A percentile compares a stretch with the other conserved stretches of the same genome.
Conservation (phyloP, 2,329 filamentous ascomycete species). For the Fusarium metavorans region DNA sequence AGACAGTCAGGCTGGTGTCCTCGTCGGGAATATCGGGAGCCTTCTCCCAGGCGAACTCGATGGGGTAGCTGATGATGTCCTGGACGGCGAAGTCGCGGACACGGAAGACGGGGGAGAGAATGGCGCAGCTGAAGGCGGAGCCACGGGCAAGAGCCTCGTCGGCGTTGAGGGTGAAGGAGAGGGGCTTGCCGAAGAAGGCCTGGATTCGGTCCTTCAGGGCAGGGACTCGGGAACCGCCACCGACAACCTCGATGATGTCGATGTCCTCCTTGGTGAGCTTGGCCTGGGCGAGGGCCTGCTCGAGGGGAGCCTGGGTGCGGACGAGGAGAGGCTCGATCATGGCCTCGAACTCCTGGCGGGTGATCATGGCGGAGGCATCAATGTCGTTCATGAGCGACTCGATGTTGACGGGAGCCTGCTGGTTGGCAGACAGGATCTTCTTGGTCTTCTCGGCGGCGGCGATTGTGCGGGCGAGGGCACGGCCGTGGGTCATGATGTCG, state of each 20-base stretch:
- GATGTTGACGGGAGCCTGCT: conserved; percentile 91
- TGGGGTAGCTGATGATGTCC: conserved; percentile 97
- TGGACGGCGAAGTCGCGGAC: conserved; percentile 98
- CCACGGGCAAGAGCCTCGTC: conserved; percentile 97
- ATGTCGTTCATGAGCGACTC: conserved; percentile 99
- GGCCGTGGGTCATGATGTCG: conserved; percentile 90
- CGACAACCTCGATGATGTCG: conserved; percentile 91
- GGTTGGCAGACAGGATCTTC: conserved; percentile 97
- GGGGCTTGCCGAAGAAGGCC: conserved; percentile 89
- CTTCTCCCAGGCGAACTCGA: conserved; percentile 99
- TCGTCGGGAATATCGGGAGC: conserved; percentile 98
- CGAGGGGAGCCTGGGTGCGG: conserved; percentile 78
- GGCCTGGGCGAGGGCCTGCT: conserved; percentile 94
- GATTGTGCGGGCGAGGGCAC: conserved; percentile 87
- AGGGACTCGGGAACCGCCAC: conserved; percentile 94
- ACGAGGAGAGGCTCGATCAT: conserved; percentile 87
- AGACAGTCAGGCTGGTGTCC: conserved; percentile 96
- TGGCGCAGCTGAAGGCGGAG: conserved; percentile 97
- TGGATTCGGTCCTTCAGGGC: conserved; percentile 90
- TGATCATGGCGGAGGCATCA: conserved; percentile 89
- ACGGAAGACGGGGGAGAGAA: conserved; percentile 96
- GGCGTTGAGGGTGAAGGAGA: conserved; percentile 98
- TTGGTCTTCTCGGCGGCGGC: conserved; percentile 96
- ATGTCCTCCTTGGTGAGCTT: conserved; percentile 93
- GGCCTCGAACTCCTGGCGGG: conserved; percentile 92